Evolutionary conservation across 2,329 filamentous ascomycete species (phyloP).

Genomic region (Penicillium sp.): DNA sequence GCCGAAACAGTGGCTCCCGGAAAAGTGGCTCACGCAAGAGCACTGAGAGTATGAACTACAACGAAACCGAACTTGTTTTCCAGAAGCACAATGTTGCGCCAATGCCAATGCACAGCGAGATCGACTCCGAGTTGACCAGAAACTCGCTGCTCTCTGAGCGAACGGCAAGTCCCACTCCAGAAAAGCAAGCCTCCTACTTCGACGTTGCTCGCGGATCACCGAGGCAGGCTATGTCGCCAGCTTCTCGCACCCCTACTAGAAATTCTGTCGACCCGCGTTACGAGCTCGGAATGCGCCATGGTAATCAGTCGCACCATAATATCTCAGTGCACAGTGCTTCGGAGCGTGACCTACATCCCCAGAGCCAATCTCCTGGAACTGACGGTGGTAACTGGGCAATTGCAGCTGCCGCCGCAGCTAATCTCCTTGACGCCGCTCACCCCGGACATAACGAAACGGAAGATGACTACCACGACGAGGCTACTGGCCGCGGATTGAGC

Average conservation of each 20-base stretch:
- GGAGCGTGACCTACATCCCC: conserved; percentile 47
- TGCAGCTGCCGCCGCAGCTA: conserved; percentile 40
- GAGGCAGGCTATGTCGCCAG: conserved; percentile 55
- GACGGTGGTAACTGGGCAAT: conserved; percentile 39
- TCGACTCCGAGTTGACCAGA: conserved; percentile 82
- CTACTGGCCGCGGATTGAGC: conserved; percentile 70
- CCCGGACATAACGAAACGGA: conserved; percentile 53
- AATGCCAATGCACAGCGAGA: conserved; percentile 84
- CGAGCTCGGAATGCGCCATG: conserved; percentile 66
- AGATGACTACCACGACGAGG: conserved; percentile 55
- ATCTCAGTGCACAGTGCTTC: conserved; percentile 46
- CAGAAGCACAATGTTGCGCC: conserved; percentile 65
- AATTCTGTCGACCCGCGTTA: conserved; percentile 49
- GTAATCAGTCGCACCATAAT: conserved; percentile 53
- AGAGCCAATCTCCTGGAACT: conserved; percentile 30
- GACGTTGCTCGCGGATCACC: conserved; percentile 62
- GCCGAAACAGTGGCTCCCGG: conserved; percentile 34
- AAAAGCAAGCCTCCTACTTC: conserved; percentile 60
- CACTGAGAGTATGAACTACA: conserved; percentile 43
- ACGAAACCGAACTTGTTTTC: conserved; percentile 56
- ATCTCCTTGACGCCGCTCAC: conserved; percentile 34
- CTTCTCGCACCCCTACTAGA: conserved; percentile 60
- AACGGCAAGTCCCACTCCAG: conserved; percentile 69
- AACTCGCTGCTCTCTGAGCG: conserved; percentile 82
- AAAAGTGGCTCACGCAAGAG: conserved; percentile 33